phyloP scores from a whole-genome alignment of 805 yeast species.

The Sugiyamaella qingdaonensis region DNA sequence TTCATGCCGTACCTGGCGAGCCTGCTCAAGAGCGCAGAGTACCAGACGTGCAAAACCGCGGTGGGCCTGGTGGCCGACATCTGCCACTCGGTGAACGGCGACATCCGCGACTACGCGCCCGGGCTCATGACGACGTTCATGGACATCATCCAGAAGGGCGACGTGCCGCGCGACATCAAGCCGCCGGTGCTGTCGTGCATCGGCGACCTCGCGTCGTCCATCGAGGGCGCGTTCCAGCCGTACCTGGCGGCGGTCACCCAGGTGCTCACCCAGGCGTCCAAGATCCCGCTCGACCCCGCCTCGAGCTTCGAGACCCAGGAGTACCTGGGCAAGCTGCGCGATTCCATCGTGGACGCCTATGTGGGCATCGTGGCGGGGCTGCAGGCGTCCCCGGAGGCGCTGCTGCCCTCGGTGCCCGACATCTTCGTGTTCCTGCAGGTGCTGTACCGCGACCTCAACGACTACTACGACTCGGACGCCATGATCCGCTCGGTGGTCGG shows the following conservation, averaged over 20 bases:
- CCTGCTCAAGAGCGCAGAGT: constrained; percentile 78
- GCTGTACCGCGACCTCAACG: constrained; percentile 55
- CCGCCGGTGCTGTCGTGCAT: constrained; percentile 88
- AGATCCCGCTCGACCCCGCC: constrained; percentile 38
- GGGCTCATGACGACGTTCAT: constrained; percentile 84
- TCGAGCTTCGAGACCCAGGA: constrained; percentile 71
- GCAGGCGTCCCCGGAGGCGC: constrained; percentile 58
- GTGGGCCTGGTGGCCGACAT: constrained; percentile 95
- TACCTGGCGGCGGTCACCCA: constrained; percentile 77
- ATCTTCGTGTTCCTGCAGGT: constrained; percentile 65
- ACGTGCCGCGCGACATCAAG: constrained; percentile 73
- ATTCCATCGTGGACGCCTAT: constrained; percentile 90
- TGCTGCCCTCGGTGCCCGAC: constrained; percentile 61
- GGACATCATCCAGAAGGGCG: constrained; percentile 58
- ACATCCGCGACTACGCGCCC: constrained; percentile 68
- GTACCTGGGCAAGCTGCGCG: constrained; percentile 66
- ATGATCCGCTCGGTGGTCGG: constrained; percentile 85
- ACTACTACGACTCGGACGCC: constrained; percentile 57
- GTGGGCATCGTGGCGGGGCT: constrained; percentile 95
- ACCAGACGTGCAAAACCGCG: constrained; percentile 81
- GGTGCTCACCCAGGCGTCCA: constrained; percentile 45
- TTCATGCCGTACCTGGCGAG: constrained; percentile 78
- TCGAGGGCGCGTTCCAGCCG: constrained; percentile 71
- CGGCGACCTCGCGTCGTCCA: constrained; percentile 91
- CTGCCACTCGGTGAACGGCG: constrained; percentile 77